Conservation (phyloP, 2,329 filamentous ascomycete species). For the Tolypocladium capitatum region DNA sequence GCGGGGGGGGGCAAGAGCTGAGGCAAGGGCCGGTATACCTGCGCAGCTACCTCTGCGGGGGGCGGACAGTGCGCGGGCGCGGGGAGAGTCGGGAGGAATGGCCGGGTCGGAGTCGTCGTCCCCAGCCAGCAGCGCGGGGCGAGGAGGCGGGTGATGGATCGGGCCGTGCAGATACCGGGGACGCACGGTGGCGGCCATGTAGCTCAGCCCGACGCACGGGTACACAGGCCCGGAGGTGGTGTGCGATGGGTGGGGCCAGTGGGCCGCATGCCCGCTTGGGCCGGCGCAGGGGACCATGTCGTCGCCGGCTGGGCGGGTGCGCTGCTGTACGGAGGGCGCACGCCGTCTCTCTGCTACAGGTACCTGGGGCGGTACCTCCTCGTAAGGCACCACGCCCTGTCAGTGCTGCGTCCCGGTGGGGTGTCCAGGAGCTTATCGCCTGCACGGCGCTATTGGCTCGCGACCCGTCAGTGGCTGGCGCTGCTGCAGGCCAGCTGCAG, state of each 20-base stretch:
- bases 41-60: not conserved
- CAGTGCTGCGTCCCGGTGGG: not conserved
- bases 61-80: not conserved
- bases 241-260: not conserved
- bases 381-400: too few species aligned
- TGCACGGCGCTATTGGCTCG: not conserved
- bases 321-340: too few species aligned
- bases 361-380: too few species aligned
- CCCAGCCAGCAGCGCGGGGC: not conserved
- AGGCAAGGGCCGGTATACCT: not conserved
- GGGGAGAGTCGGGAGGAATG: not conserved
- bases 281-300: not conserved
- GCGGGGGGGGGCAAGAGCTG: not conserved
- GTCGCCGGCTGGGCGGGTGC: too few species aligned
- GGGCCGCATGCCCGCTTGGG: conserved; percentile 1
- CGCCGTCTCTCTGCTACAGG: too few species aligned
- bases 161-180: not conserved
- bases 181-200: not conserved
- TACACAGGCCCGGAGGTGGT: not conserved
- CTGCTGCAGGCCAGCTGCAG: conserved; percentile 1
- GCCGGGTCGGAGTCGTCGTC: not conserved
- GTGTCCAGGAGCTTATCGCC: conserved; percentile 1
- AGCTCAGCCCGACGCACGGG: not conserved
- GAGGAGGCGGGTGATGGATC: not conserved
- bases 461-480: not conserved